These are phyloP conservation scores for Suhomyces terraborum DNA, from an alignment of 1,139 yeast species.

Conservation along the genomic window DNA sequence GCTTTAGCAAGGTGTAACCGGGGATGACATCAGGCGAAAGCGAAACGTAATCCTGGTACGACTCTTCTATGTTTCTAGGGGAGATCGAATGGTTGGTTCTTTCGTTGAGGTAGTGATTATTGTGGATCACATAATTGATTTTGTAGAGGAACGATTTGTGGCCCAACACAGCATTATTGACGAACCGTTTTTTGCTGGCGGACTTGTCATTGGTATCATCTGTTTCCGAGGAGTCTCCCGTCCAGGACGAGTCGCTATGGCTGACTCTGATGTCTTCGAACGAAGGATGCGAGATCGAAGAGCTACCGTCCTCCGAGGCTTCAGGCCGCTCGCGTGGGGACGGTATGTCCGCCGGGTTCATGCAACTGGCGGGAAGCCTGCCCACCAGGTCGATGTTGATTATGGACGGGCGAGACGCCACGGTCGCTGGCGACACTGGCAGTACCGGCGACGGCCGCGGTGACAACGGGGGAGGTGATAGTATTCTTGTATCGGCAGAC, in stretches of 20 bases:
- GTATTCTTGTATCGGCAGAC: background rate
- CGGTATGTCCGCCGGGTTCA: background rate
- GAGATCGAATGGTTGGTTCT: slow-evolving; percentile 15
- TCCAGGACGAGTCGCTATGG: slow-evolving; percentile 8
- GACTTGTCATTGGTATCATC: slow-evolving; percentile 5
- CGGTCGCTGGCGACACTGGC: slow-evolving; percentile 1
- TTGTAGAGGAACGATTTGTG: slow-evolving; percentile 30
- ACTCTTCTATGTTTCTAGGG: slow-evolving; percentile 14
- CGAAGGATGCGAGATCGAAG: slow-evolving; percentile 13
- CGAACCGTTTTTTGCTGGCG: slow-evolving; percentile 7
- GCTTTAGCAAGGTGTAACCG: slow-evolving; percentile 28
- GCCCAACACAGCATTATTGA: slow-evolving; percentile 16
- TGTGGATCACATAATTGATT: slow-evolving; percentile 29
- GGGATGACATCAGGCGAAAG: slow-evolving; percentile 24
- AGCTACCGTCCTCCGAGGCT: slow-evolving; percentile 8
- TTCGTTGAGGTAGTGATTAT: slow-evolving; percentile 26
- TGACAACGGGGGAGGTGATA: slow-evolving; percentile 1
- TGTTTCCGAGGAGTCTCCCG: slow-evolving; percentile 7
- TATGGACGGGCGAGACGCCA: background rate
- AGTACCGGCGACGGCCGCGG: slow-evolving; percentile 2
- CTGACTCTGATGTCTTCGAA: slow-evolving; percentile 9
- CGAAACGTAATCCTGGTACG: slow-evolving; percentile 19
- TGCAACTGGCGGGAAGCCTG: background rate
- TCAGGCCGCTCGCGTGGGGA: background rate
- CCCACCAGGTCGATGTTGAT: slow-evolving; percentile 1